A percentile compares a stretch with the other conserved stretches of the same genome.
Evolutionary conservation across 768 basidiomycete genomes (phyloP).

Genomic region (Lactarius tabidus): DNA sequence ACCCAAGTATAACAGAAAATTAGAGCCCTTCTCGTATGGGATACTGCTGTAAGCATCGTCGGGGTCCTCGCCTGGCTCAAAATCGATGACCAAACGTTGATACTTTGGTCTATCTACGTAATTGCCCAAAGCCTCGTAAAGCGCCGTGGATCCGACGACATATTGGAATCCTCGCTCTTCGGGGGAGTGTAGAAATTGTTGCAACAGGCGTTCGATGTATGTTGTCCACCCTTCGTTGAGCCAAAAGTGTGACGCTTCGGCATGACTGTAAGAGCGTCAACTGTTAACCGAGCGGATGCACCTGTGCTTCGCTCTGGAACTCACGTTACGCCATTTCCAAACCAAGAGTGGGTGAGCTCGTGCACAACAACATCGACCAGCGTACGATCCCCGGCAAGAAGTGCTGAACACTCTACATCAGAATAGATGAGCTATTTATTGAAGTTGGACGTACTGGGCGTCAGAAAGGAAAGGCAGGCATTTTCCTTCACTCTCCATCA

Average conservation of each 20-base stretch:
- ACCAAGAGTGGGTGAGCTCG: conserved; percentile 85
- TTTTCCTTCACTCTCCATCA: conserved; percentile 59
- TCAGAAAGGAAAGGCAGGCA: conserved; percentile 81
- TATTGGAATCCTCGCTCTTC: conserved; percentile 78
- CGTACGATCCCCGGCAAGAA: conserved; percentile 82
- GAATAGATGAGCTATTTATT: not conserved
- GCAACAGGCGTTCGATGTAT: conserved; percentile 82
- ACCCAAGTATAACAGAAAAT: conserved; percentile 84
- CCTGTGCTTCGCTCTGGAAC: conserved; percentile 15
- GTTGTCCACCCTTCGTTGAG: conserved; percentile 94
- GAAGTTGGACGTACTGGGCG: conserved; percentile 58
- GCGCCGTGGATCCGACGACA: conserved; percentile 66
- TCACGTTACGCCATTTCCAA: conserved; percentile 85
- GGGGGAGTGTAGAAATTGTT: conserved; percentile 63
- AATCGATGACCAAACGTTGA: conserved; percentile 75
- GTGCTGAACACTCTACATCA: conserved; percentile 41
- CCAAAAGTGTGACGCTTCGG: conserved; percentile 79
- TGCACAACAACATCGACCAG: conserved; percentile 89
- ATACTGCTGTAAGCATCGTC: conserved; percentile 72
- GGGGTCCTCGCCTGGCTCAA: conserved; percentile 68
- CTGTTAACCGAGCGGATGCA: not conserved
- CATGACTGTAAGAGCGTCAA: conserved; percentile 42
- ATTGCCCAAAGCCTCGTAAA: conserved; percentile 64
- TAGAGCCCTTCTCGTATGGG: conserved; percentile 88
- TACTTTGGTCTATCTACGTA: conserved; percentile 64